Evolutionary conservation across 495 filamentous ascomycete species (phyloP).

Genomic region (Aspergillus haitiensis): DNA sequence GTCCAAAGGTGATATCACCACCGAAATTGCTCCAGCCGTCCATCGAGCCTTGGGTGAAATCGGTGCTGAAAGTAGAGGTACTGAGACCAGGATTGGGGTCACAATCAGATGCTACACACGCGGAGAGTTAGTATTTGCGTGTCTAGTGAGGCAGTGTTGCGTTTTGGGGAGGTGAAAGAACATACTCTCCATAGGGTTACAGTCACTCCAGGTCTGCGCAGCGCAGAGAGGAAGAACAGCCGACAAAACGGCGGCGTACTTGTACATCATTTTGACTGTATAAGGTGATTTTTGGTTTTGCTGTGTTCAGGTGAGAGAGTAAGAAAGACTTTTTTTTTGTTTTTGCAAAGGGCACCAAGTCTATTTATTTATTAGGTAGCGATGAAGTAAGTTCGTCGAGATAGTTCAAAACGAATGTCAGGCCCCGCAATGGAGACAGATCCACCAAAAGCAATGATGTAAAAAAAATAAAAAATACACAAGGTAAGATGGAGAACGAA

Average conservation of each 20-base stretch:
- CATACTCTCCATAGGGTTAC: constrained; percentile 42
- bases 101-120: constrained; percentile 45
- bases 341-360: not conserved
- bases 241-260: constrained; percentile 39
- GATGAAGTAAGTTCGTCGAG: constrained; percentile 7
- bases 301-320: constrained; percentile 3
- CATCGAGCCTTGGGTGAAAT: constrained; percentile 63
- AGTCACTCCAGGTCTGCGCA: constrained; percentile 50
- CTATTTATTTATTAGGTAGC: constrained; percentile 15
- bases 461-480: constrained; percentile 3
- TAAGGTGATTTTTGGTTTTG: constrained; percentile 7
- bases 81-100: constrained; percentile 63
- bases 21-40: constrained; percentile 63
- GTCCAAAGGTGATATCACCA: constrained; percentile 48
- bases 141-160: not conserved
- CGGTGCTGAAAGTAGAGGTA: constrained; percentile 54
- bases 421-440: constrained; percentile 1
- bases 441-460: not conserved
- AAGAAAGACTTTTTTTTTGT: not conserved
- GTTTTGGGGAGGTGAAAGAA: constrained; percentile 2
- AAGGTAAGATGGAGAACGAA: not conserved
- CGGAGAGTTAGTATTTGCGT: constrained; percentile 5
- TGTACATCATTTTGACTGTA: constrained; percentile 34
- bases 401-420: constrained; percentile 12
- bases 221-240: constrained; percentile 36